Evolutionary conservation across 106 monocot genomes (phyloP).

Genomic region (Xerophyta viscosa): DNA sequence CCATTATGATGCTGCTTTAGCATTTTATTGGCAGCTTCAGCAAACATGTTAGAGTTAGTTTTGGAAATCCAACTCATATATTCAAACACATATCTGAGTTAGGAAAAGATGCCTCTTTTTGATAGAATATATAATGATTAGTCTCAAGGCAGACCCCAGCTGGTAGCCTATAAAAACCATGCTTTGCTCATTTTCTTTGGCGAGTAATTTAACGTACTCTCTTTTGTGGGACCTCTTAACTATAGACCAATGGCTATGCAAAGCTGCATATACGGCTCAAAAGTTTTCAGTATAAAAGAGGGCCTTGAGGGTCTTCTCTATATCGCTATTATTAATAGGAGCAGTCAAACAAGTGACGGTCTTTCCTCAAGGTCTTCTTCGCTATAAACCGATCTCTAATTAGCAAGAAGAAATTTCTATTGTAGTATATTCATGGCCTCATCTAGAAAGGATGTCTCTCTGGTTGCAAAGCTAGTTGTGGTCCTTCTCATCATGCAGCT

Average conservation of each 20-base stretch:
- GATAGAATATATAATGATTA: not conserved
- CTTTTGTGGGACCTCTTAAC: not conserved
- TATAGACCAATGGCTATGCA: not conserved
- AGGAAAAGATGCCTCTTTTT: not conserved
- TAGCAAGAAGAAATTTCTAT: too few species aligned
- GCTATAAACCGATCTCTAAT: too few species aligned
- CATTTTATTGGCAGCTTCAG: not conserved
- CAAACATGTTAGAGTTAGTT: conserved; percentile 1
- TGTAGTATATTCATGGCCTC: not conserved
- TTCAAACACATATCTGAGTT: not conserved
- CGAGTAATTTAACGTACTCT: too few species aligned
- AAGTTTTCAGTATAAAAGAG: too few species aligned
- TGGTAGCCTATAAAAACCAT: not conserved
- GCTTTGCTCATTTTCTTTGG: too few species aligned
- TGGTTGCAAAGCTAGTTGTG: not conserved
- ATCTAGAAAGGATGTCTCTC: not conserved
- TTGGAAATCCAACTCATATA: conserved; percentile 1
- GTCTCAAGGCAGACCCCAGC: not conserved
- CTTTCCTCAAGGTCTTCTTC: too few species aligned
- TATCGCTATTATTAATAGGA: too few species aligned
- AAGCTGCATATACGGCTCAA: too few species aligned
- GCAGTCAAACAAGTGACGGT: too few species aligned
- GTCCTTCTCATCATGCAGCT: not conserved
- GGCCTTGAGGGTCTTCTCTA: too few species aligned
- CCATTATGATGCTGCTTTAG: not conserved